phyloP scores from a whole-genome alignment of 371 early-diverging fungal species.

The Furculomyces boomerangus region DNA sequence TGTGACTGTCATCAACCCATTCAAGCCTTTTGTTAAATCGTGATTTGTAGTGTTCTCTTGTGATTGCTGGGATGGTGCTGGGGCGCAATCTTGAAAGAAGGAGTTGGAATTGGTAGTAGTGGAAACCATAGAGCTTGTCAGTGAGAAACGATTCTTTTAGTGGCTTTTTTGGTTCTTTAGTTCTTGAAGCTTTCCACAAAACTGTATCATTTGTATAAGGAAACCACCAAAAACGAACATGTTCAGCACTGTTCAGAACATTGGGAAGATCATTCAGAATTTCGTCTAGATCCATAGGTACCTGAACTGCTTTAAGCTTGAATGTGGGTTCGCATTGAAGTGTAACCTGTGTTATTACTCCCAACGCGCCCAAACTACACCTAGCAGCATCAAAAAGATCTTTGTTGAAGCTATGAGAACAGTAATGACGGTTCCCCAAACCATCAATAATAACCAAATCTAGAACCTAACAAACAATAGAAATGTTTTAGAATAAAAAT shows the following conservation, averaged over 20 bases:
- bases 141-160: conserved; percentile 25
- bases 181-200: conserved; percentile 57
- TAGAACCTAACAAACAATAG: conserved; percentile 20
- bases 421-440: conserved; percentile 27
- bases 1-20: conserved; percentile 42
- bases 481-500: neutral
- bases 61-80: conserved; percentile 29
- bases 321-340: conserved; percentile 53
- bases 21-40: conserved; percentile 33
- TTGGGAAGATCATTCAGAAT: conserved; percentile 34
- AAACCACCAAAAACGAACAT: conserved; percentile 74
- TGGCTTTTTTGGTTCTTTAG: conserved; percentile 10
- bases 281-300: conserved; percentile 24
- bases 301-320: conserved; percentile 43
- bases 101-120: conserved; percentile 47
- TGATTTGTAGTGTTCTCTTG: conserved; percentile 24
- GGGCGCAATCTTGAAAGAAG: conserved; percentile 39
- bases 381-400: conserved; percentile 51
- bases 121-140: conserved; percentile 34
- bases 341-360: conserved; percentile 51
- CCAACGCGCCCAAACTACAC: conserved; percentile 57
- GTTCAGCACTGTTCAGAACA: conserved; percentile 46
- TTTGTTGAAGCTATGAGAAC: conserved; percentile 23
- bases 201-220: conserved; percentile 61
- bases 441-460: conserved; percentile 42